Percentiles rank a stretch among this genome's conserved stretches.
These are phyloP conservation scores for Dendrocalamus latiflorus DNA, from an alignment of 202 grass and related monocot species.

Conservation along the genomic window DNA sequence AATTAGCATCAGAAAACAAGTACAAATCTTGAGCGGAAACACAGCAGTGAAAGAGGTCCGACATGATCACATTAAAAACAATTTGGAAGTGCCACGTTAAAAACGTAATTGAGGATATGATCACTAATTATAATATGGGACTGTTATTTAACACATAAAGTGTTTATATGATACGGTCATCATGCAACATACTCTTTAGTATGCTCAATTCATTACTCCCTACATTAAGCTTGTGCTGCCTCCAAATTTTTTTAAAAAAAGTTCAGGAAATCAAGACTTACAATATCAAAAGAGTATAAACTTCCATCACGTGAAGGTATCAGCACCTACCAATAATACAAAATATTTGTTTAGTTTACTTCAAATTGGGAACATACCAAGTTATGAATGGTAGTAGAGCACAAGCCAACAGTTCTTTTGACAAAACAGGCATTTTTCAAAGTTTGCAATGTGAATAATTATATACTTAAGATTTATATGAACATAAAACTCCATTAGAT, in stretches of 20 bases:
- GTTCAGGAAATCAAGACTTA: constrained; percentile 43
- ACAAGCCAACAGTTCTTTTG: background rate
- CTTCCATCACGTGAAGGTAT: constrained; percentile 72
- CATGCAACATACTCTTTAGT: background rate
- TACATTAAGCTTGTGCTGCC: background rate
- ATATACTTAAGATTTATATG: background rate
- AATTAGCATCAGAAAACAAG: constrained; percentile 14
- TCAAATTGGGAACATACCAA: background rate
- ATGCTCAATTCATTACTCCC: background rate
- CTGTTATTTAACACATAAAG: background rate
- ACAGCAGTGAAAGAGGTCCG: background rate
- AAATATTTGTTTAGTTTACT: constrained; percentile 15
- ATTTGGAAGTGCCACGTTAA: background rate
- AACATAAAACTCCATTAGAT: background rate
- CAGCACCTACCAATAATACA: constrained; percentile 45
- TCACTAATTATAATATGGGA: background rate
- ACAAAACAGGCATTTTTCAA: background rate
- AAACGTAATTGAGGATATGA: background rate
- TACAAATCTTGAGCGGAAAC: background rate
- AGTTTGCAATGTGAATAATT: background rate
- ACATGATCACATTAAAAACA: background rate
- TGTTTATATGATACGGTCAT: background rate
- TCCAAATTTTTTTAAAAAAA: background rate
- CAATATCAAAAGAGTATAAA: constrained; percentile 71
- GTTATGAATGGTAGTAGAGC: background rate